Conservation (phyloP, 129 eudicot genomes). For the Flaveria robusta region DNA sequence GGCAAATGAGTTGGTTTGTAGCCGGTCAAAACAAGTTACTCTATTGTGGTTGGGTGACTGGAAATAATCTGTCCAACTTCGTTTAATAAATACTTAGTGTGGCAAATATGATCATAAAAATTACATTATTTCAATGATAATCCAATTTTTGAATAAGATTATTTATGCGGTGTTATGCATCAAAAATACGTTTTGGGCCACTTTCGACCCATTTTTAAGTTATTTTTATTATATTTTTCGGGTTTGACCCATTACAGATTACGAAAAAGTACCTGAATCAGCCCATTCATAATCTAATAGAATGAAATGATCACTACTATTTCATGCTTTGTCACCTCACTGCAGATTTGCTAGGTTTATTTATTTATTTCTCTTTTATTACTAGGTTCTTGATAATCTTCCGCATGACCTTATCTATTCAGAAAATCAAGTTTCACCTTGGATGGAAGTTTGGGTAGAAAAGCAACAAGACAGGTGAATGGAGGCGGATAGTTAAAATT, state of each 20-base stretch:
- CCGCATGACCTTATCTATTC: slow-evolving; percentile 92
- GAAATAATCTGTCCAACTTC: neutral
- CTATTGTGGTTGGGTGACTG: neutral
- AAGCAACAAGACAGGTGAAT: slow-evolving; percentile 66
- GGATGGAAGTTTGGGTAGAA: slow-evolving; percentile 97
- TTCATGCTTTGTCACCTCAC: slow-evolving; percentile 1
- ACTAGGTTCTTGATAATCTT: slow-evolving; percentile 96
- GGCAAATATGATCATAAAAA: neutral
- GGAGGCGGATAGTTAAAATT: slow-evolving; percentile 11
- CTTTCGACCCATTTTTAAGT: neutral
- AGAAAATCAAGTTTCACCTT: slow-evolving; percentile 81
- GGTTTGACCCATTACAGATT: neutral
- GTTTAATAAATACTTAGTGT: neutral
- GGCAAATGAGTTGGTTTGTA: neutral
- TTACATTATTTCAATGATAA: neutral
- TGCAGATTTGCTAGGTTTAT: neutral
- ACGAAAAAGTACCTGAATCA: neutral
- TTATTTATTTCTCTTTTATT: neutral
- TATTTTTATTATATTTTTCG: neutral
- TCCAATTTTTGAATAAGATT: neutral
- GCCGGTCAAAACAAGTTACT: neutral
- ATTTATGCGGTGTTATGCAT: neutral
- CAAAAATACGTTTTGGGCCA: neutral
- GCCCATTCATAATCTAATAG: neutral
- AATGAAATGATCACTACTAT: neutral